These are phyloP conservation scores for Cornus florida DNA, from an alignment of 148 eudicot genomes.

Conservation along the genomic window DNA sequence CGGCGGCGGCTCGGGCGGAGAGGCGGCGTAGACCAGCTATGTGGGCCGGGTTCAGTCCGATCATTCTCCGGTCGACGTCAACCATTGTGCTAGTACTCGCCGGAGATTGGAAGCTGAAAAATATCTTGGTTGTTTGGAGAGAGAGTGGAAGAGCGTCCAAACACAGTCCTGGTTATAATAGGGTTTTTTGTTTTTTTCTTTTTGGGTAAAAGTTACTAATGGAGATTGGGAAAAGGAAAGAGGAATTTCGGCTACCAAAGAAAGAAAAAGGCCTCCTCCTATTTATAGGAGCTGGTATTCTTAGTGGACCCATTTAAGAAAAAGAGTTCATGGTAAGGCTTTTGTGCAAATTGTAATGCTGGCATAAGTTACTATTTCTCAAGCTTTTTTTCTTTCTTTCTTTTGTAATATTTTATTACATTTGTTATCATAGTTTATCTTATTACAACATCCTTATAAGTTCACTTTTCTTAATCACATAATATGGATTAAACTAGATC, in stretches of 20 bases:
- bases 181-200: neutral
- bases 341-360: too few relatives aligned
- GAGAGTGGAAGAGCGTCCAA: neutral
- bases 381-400: too few relatives aligned
- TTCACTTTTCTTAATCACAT: too few relatives aligned
- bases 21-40: constrained; percentile 93
- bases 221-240: neutral
- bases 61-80: constrained; percentile 86
- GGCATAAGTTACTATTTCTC: too few relatives aligned
- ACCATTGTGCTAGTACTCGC: constrained; percentile 46
- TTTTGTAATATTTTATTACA: too few relatives aligned
- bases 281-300: neutral
- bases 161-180: neutral
- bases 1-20: constrained; percentile 80
- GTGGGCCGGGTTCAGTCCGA: constrained; percentile 77
- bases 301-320: too few relatives aligned
- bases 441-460: too few relatives aligned
- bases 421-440: too few relatives aligned
- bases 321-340: too few relatives aligned
- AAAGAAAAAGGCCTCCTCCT: neutral
- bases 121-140: neutral
- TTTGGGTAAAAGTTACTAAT: neutral
- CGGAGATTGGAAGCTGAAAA: neutral
- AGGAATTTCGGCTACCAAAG: neutral
- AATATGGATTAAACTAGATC: too few relatives aligned